phyloP scores from a whole-genome alignment of 2,329 filamentous ascomycete species.

The Aspergillus sp. region DNA sequence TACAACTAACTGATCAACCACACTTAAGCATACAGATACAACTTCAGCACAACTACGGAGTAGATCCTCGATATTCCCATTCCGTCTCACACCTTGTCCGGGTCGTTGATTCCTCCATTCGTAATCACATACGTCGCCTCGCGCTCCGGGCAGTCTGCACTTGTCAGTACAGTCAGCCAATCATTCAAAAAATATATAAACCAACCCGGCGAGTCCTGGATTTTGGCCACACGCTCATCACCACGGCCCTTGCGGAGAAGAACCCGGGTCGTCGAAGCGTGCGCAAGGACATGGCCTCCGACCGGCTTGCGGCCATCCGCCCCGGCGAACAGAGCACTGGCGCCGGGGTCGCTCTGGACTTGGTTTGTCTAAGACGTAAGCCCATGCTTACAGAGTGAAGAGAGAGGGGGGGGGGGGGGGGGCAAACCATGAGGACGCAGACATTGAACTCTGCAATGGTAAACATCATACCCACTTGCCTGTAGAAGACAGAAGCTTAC shows the following conservation, averaged over 20 bases:
- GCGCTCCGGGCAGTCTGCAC: slow-evolving; percentile 54
- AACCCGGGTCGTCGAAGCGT: slow-evolving; percentile 58
- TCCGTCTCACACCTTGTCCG: slow-evolving; percentile 44
- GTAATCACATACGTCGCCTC: slow-evolving; percentile 64
- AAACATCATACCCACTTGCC: no score
- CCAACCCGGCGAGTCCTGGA: slow-evolving; percentile 59
- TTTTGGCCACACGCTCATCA: slow-evolving; percentile 61
- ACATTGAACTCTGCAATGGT: slow-evolving; percentile 57
- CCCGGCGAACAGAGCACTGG: slow-evolving; percentile 57
- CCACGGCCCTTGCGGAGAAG: slow-evolving; percentile 59
- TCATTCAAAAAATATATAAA: slow-evolving; percentile 21
- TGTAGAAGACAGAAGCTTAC: slow-evolving; percentile 20
- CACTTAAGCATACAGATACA: not conserved
- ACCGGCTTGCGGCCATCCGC: slow-evolving; percentile 60
- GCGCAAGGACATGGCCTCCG: slow-evolving; percentile 59
- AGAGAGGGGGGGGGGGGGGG: not conserved
- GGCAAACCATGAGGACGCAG: slow-evolving; percentile 50
- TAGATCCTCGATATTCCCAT: not conserved
- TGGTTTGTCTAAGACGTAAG: slow-evolving; percentile 65
- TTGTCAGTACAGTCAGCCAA: slow-evolving; percentile 10
- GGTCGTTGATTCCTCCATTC: slow-evolving; percentile 58
- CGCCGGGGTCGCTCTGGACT: slow-evolving; percentile 61
- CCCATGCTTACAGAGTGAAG: no score
- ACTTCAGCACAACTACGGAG: not conserved
- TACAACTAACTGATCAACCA: not conserved